Evolutionary conservation across 257 asterid species (phyloP), one percentile per base, ranked within the genome.

Genomic region (Fraxinus pennsylvanica): DNA sequence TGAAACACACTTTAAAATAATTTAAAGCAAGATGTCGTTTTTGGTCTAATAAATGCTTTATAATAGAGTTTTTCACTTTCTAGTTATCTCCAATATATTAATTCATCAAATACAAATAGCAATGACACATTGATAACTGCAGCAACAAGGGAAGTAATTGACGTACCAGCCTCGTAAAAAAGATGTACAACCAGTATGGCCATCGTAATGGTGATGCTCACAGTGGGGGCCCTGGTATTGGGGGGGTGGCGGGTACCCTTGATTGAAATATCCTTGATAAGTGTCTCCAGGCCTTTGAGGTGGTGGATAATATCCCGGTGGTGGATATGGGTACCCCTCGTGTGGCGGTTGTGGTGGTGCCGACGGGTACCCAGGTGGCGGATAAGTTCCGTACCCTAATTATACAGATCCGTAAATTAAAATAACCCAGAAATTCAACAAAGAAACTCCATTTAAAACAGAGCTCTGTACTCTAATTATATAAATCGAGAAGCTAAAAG

Each of bases 131-230:
- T 32, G 54, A 45, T 39, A 36, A 9, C 13, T 12, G 21, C 12
- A 68, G 67, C 78, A 74, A 9, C 67, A 78, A 47, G n/a, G 12
- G 10, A 32, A 30, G 3, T 71, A 38, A n/a, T 0, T 0, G 65
- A 72, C 90, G 52, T 88, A 92, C 97, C 97, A 92, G 84, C 94
- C 96, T 72, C 92, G 90, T 6, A 89, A 75, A 72, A 90, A 90
- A 78, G 97, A 92, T 82, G 22, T 9, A 77, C 91, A 90, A 59
- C 84, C 89, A 73, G 85, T 43, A 38, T 59, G 73, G 65, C 76
- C 82, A 57, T 88, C 84, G 65, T 84, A 14, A 80, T 87, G 93
- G 67, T 86, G 82, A 85, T 90, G 92, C 9, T 88, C 89, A 52
- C 79, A 84, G 45, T 86, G 89, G 86, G 85, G 74, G 65, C 81